phyloP scores from a whole-genome alignment of 1,139 yeast species.

The Spencermartinsiella ligniputridi region DNA sequence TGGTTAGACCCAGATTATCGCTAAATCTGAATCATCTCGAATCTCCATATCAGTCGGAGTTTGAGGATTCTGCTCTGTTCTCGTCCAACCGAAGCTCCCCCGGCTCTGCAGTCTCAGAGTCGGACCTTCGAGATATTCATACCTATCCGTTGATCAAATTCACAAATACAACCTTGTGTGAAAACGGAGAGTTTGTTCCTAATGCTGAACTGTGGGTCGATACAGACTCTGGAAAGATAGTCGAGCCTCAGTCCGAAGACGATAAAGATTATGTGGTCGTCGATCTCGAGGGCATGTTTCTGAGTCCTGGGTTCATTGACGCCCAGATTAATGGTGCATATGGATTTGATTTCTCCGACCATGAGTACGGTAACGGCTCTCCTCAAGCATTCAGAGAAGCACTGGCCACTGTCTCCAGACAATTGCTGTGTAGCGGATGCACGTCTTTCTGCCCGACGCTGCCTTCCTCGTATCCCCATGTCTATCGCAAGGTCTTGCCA shows the following conservation, averaged over 20 bases:
- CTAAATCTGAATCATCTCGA: background rate
- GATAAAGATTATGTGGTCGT: constrained; percentile 29
- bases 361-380: constrained; percentile 37
- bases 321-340: constrained; percentile 60
- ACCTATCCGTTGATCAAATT: constrained; percentile 30
- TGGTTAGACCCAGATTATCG: background rate
- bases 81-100: constrained; percentile 16
- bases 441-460: constrained; percentile 60
- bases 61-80: constrained; percentile 14
- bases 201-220: constrained; percentile 47
- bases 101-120: constrained; percentile 16
- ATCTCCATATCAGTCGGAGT: background rate
- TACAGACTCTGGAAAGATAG: constrained; percentile 43
- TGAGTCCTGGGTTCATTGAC: constrained; percentile 60
- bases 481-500: constrained; percentile 50
- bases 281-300: constrained; percentile 46
- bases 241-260: constrained; percentile 27
- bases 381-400: constrained; percentile 29
- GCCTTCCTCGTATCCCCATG: constrained; percentile 52
- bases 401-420: constrained; percentile 21
- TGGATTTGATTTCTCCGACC: constrained; percentile 52
- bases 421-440: constrained; percentile 50
- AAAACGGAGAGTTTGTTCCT: constrained; percentile 42
- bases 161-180: constrained; percentile 51
- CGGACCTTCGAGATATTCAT: constrained; percentile 10